A percentile compares a stretch with the other conserved stretches of the same genome.
Conservation (phyloP, 495 filamentous ascomycete genomes). For the Penicillium ochrochloron region DNA sequence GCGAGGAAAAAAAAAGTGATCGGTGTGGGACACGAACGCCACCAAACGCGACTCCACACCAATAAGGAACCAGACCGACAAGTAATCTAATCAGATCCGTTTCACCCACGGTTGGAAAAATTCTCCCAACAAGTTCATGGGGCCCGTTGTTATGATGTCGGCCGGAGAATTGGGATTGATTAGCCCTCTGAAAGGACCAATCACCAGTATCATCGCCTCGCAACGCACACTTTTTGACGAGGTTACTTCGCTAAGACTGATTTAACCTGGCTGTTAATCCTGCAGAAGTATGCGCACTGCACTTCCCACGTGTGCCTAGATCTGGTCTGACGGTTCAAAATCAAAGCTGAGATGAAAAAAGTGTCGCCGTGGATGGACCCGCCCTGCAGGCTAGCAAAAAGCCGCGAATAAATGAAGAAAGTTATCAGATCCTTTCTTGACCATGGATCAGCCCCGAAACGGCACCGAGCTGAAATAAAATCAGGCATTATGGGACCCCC, state of each 20-base stretch:
- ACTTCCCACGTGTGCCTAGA: background rate
- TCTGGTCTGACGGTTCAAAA: background rate
- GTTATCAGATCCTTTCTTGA: constrained; percentile 14
- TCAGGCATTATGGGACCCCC: background rate
- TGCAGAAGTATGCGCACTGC: background rate
- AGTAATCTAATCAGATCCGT: constrained; percentile 13
- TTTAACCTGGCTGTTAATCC: background rate
- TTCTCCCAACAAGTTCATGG: background rate
- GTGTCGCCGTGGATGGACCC: background rate
- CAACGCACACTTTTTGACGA: background rate
- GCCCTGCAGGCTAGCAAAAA: background rate
- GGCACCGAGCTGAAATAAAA: background rate
- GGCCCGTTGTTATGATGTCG: background rate
- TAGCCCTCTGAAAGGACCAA: background rate
- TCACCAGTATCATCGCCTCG: background rate
- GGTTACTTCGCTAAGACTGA: background rate
- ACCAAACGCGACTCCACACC: background rate
- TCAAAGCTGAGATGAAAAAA: background rate
- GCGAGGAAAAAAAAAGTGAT: background rate
- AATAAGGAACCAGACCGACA: background rate
- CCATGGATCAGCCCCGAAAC: constrained; percentile 2
- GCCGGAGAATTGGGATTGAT: background rate
- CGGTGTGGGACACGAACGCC: constrained; percentile 5
- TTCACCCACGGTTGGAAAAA: background rate
- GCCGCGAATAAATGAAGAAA: constrained; percentile 6